Evolutionary conservation across 345 rosid species (phyloP).

Genomic region (Psidium friedrichsthalianum): DNA sequence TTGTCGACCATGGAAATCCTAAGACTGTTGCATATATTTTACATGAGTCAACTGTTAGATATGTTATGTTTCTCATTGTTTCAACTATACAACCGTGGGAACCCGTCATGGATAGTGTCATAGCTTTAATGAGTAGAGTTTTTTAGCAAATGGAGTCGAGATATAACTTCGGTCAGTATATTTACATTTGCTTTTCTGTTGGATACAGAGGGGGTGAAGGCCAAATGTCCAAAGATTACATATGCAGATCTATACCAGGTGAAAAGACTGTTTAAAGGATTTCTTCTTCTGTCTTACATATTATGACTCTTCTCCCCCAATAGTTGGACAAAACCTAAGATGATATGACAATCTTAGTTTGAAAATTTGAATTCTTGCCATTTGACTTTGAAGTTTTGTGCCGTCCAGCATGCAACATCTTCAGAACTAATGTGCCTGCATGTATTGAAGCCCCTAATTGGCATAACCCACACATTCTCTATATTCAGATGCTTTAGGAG

Average conservation of each 20-base stretch:
- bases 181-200: background rate
- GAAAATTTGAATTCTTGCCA: background rate
- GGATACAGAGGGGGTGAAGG: slow-evolving; percentile 64
- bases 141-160: background rate
- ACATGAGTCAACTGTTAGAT: background rate
- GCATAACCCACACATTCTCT: background rate
- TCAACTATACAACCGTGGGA: background rate
- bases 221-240: slow-evolving; percentile 65
- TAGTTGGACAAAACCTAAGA: background rate
- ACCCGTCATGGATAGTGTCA: background rate
- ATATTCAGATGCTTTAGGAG: background rate
- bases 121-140: background rate
- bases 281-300: background rate
- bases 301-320: background rate
- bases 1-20: background rate
- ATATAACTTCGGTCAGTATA: background rate
- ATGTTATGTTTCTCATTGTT: background rate
- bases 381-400: background rate
- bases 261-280: background rate
- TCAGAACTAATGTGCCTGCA: background rate
- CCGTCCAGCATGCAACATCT: background rate
- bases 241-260: slow-evolving; percentile 76
- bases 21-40: background rate
- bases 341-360: background rate
- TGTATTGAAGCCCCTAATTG: background rate